Conservation (phyloP, 139 green algal genomes). For the Volvox africanus region DNA sequence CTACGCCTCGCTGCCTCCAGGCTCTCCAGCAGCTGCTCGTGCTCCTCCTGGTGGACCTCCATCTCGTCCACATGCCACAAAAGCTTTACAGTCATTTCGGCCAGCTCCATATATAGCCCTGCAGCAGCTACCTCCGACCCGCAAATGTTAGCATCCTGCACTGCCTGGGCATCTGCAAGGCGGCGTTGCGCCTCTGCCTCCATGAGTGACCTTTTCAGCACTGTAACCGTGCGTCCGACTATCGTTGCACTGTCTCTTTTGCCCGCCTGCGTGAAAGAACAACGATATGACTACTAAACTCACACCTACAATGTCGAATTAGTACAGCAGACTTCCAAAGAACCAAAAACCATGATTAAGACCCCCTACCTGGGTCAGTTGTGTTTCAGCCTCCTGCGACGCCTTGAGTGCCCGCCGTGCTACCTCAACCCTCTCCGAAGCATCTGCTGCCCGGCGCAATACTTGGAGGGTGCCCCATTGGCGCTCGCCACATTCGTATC, state of each 20-base stretch:
- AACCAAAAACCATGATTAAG: too few species aligned
- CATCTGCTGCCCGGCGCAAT: not conserved
- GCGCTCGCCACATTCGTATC: not conserved
- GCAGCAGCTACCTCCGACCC: not conserved
- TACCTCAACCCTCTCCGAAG: not conserved
- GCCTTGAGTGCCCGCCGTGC: not conserved
- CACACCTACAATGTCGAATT: too few species aligned
- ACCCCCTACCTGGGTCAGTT: constrained; percentile 5
- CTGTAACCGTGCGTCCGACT: not conserved
- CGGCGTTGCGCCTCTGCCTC: constrained; percentile 13
- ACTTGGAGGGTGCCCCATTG: not conserved
- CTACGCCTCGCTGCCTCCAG: not conserved
- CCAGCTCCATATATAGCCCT: constrained; percentile 6
- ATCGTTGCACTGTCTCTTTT: not conserved
- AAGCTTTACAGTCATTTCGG: not conserved
- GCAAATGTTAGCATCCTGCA: not conserved
- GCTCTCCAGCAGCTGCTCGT: not conserved
- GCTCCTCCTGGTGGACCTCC: not conserved
- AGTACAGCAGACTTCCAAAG: too few species aligned
- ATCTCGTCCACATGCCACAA: constrained; percentile 28
- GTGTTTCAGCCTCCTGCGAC: not conserved
- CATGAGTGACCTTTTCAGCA: not conserved
- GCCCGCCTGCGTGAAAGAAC: not conserved
- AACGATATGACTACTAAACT: too few species aligned
- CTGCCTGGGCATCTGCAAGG: not conserved